Evolutionary conservation across 2,329 filamentous ascomycete species (phyloP).

Genomic region (Xylariaceae sp.): DNA sequence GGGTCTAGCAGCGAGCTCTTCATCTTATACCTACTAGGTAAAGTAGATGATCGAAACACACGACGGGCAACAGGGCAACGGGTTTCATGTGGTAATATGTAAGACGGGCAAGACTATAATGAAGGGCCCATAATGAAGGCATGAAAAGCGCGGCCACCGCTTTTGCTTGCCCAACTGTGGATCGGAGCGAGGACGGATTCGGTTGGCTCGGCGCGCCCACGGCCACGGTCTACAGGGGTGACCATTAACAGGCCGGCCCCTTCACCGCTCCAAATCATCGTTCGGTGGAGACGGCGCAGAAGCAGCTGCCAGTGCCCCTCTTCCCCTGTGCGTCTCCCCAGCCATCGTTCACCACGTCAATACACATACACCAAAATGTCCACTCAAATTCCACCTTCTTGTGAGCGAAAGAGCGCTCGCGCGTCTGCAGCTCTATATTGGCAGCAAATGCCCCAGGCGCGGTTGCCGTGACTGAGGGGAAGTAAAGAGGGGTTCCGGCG

Average conservation of each 20-base stretch:
- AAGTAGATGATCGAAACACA: background rate
- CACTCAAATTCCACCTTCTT: background rate
- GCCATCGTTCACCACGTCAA: slow-evolving; percentile 22
- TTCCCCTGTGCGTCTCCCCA: slow-evolving; percentile 9
- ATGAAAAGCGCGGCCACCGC: slow-evolving; percentile 6
- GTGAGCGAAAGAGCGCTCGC: background rate
- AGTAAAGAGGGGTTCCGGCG: background rate
- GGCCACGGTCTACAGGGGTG: slow-evolving; percentile 8
- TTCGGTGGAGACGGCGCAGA: slow-evolving; percentile 3
- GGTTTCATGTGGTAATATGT: too few relatives aligned
- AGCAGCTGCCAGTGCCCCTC: background rate
- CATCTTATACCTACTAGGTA: background rate
- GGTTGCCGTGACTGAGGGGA: background rate
- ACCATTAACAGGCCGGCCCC: background rate
- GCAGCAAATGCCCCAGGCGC: background rate
- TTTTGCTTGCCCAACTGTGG: slow-evolving; percentile 11
- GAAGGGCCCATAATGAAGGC: background rate
- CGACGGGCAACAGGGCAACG: background rate
- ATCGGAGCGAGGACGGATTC: slow-evolving; percentile 13
- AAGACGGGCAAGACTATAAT: too few relatives aligned
- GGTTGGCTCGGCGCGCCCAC: slow-evolving; percentile 3
- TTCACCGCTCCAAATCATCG: slow-evolving; percentile 14
- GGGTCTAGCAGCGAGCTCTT: background rate
- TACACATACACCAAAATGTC: background rate
- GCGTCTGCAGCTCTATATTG: background rate